Conservation (phyloP, 2,329 filamentous ascomycete genomes). For the Ilyonectria sp. region DNA sequence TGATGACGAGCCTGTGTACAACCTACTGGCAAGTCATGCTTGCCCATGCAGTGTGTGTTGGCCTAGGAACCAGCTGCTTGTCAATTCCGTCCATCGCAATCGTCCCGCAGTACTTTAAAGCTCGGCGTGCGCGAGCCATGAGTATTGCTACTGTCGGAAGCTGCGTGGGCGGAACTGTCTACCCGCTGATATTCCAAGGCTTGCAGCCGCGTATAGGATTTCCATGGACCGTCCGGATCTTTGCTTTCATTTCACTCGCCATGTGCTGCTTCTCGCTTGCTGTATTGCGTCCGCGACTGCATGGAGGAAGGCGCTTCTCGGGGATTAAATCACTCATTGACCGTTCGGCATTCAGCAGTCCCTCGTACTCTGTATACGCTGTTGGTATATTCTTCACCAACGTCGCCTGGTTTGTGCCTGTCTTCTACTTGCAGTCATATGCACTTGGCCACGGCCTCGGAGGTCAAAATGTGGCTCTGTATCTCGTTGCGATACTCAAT, state of each 20-base stretch:
- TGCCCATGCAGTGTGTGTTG: slow-evolving; percentile 57
- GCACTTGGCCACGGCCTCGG: slow-evolving; percentile 52
- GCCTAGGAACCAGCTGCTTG: slow-evolving; percentile 54
- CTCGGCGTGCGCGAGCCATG: slow-evolving; percentile 49
- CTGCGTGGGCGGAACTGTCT: slow-evolving; percentile 56
- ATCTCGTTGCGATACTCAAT: slow-evolving; percentile 67
- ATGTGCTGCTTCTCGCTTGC: slow-evolving; percentile 46
- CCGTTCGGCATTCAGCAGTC: slow-evolving; percentile 18
- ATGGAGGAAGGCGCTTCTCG: slow-evolving; percentile 7
- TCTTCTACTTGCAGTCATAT: slow-evolving; percentile 63
- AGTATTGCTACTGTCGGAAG: slow-evolving; percentile 60
- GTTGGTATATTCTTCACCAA: slow-evolving; percentile 27
- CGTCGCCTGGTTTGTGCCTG: slow-evolving; percentile 50
- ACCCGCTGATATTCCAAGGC: slow-evolving; percentile 55
- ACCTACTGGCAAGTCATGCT: slow-evolving; percentile 61
- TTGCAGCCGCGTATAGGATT: slow-evolving; percentile 51
- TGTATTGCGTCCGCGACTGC: slow-evolving; percentile 19
- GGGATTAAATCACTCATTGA: slow-evolving; percentile 8
- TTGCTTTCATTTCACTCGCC: slow-evolving; percentile 48
- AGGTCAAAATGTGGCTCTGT: slow-evolving; percentile 43
- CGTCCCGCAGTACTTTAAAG: slow-evolving; percentile 58
- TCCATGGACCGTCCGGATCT: slow-evolving; percentile 21
- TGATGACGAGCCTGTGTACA: slow-evolving; percentile 62
- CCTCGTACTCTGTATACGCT: slow-evolving; percentile 14
- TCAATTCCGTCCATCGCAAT: slow-evolving; percentile 56